phyloP scores from a whole-genome alignment of 345 rosid species.

The Excoecaria cochinchinensis region DNA sequence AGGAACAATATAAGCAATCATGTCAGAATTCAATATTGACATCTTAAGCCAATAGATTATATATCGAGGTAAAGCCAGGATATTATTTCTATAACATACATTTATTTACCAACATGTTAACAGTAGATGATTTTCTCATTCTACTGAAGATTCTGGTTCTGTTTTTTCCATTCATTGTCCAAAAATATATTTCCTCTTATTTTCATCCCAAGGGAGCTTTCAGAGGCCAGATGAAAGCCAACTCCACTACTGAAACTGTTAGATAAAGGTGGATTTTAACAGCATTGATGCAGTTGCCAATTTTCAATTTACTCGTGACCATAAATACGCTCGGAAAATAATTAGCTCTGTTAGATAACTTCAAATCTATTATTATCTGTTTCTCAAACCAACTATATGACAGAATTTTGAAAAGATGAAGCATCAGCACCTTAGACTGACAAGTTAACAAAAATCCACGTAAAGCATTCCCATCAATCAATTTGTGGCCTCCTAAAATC shows the following conservation, averaged over 20 bases:
- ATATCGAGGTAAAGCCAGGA: not conserved
- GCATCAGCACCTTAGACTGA: conserved; percentile 65
- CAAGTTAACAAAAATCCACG: conserved; percentile 66
- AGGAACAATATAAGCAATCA: conserved; percentile 16
- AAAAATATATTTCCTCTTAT: not conserved
- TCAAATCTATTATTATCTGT: not conserved
- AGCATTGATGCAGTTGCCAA: not conserved
- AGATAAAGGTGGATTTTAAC: not conserved
- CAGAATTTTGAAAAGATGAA: conserved; percentile 17
- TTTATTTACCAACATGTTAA: not conserved
- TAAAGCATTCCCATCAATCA: conserved; percentile 56
- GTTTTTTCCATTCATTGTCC: not conserved
- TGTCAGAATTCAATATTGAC: not conserved
- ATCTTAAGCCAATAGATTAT: not conserved
- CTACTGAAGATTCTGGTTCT: not conserved
- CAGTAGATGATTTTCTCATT: not conserved
- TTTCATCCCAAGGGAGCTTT: not conserved
- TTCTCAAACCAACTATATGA: not conserved
- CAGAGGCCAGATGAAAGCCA: not conserved
- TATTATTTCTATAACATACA: not conserved
- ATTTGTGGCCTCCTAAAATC: conserved; percentile 60
- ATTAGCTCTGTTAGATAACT: not conserved
- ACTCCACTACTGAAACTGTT: not conserved
- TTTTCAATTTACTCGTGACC: not conserved
- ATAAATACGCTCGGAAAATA: not conserved